A percentile compares a stretch with the other conserved stretches of the same genome.
phyloP scores from a whole-genome alignment of 257 asterid genomes.

The Schizonepeta tenuifolia region DNA sequence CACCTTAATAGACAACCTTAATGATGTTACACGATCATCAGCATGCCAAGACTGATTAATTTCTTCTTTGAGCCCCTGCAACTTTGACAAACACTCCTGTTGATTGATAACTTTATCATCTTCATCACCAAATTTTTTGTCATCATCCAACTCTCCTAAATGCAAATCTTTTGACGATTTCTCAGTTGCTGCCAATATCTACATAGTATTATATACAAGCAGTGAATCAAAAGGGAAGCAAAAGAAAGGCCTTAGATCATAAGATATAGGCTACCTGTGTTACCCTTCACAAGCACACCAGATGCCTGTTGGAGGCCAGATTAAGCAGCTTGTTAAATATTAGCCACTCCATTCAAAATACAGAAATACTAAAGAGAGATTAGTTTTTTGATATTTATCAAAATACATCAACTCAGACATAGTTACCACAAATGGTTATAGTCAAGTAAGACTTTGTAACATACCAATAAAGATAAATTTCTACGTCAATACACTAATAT shows the following conservation, averaged over 20 bases:
- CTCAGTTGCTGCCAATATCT: conserved; percentile 50
- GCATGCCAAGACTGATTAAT: conserved; percentile 72
- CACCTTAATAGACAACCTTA: conserved; percentile 87
- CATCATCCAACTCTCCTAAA: conserved; percentile 64
- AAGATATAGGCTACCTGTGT: conserved; percentile 58
- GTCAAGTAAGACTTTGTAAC: not conserved
- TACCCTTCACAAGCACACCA: conserved; percentile 54
- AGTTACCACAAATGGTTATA: not conserved
- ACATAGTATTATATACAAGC: conserved; percentile 35
- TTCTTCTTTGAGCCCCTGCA: conserved; percentile 71
- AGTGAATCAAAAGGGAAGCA: conserved; percentile 27
- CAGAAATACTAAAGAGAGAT: conserved; percentile 1
- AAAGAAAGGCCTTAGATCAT: conserved; percentile 5
- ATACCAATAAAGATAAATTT: not conserved
- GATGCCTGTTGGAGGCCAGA: conserved; percentile 55
- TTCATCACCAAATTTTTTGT: conserved; percentile 55
- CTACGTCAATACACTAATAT: conserved; percentile 1
- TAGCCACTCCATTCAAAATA: conserved; percentile 23
- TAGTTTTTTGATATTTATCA: conserved; percentile 5
- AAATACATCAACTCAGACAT: conserved; percentile 4
- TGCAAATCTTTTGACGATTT: conserved; percentile 52
- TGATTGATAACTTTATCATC: conserved; percentile 59
- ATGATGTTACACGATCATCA: conserved; percentile 76
- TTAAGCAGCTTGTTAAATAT: conserved; percentile 22
- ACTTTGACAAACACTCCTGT: conserved; percentile 66